Evolutionary conservation across 169 alveolate genomes (phyloP).

Genomic region (Plasmodium billcollinsi): DNA sequence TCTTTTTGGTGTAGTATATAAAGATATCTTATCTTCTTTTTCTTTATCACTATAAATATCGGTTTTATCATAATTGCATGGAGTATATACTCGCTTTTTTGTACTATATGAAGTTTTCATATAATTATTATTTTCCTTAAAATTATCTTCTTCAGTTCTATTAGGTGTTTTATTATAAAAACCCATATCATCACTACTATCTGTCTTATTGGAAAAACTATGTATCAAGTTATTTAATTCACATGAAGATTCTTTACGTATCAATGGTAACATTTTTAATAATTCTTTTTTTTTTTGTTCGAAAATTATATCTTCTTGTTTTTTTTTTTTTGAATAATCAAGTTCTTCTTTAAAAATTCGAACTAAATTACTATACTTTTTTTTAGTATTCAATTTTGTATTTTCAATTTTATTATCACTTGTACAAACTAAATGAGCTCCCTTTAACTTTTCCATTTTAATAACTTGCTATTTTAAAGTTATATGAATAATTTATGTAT

Average conservation of each 20-base stretch:
- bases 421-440: constrained; percentile 3
- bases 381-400: neutral
- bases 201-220: constrained; percentile 4
- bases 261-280: constrained; percentile 16
- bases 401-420: constrained; percentile 5
- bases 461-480: neutral
- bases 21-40: constrained; percentile 19
- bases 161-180: constrained; percentile 31
- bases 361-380: constrained; percentile 51
- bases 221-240: constrained; percentile 28
- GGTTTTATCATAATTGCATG: constrained; percentile 12
- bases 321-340: neutral
- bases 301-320: constrained; percentile 6
- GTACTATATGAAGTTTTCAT: constrained; percentile 30
- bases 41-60: constrained; percentile 23
- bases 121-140: constrained; percentile 3
- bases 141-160: constrained; percentile 3
- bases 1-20: constrained; percentile 42
- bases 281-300: constrained; percentile 22
- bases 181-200: constrained; percentile 10
- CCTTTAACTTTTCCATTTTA: constrained; percentile 24
- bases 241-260: constrained; percentile 10
- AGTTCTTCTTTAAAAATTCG: constrained; percentile 2
- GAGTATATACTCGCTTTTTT: constrained; percentile 53
- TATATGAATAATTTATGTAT: too few relatives aligned